Conservation (phyloP, 208 protist species). For the Leptomonas pyrrhocoris region DNA sequence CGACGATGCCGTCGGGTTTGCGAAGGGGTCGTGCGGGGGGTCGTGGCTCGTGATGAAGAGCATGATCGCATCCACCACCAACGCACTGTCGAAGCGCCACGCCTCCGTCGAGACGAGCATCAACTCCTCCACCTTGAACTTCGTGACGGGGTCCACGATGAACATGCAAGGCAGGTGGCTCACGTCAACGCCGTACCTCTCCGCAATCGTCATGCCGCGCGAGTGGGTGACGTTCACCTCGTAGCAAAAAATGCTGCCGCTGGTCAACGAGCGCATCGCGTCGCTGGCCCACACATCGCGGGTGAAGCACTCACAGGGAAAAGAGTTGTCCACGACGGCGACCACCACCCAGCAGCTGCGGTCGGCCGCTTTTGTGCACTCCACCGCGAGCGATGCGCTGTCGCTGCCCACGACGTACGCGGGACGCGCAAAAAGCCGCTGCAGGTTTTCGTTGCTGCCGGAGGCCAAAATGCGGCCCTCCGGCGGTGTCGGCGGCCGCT, state of each 20-base stretch:
- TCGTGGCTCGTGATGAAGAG: constrained; percentile 47
- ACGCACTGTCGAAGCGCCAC: constrained; percentile 39
- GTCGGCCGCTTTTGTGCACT: constrained; percentile 47
- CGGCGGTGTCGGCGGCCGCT: constrained; percentile 24
- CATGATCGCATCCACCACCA: constrained; percentile 50
- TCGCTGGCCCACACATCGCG: constrained; percentile 75
- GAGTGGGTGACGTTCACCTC: constrained; percentile 53
- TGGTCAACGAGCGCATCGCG: constrained; percentile 35
- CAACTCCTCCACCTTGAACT: constrained; percentile 47
- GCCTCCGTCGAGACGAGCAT: constrained; percentile 21
- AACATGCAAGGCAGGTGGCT: constrained; percentile 51
- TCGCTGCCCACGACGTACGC: constrained; percentile 50
- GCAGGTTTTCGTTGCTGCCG: constrained; percentile 25
- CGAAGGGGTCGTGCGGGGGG: constrained; percentile 35
- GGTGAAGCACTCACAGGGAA: constrained; percentile 65
- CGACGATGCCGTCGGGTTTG: constrained; percentile 1
- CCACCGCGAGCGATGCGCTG: constrained; percentile 29
- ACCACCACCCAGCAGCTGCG: constrained; percentile 72
- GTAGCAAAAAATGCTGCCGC: constrained; percentile 50
- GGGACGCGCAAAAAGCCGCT: constrained; percentile 46
- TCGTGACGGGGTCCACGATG: constrained; percentile 76
- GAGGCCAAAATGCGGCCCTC: constrained; percentile 22
- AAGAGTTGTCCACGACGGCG: constrained; percentile 50
- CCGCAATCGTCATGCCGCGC: constrained; percentile 39
- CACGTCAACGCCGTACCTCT: constrained; percentile 46